A percentile compares a stretch with the other conserved stretches of the same genome.
These are phyloP conservation scores for Besnoitia besnoiti DNA, from an alignment of 169 alveolate genomes.

Conservation along the genomic window DNA sequence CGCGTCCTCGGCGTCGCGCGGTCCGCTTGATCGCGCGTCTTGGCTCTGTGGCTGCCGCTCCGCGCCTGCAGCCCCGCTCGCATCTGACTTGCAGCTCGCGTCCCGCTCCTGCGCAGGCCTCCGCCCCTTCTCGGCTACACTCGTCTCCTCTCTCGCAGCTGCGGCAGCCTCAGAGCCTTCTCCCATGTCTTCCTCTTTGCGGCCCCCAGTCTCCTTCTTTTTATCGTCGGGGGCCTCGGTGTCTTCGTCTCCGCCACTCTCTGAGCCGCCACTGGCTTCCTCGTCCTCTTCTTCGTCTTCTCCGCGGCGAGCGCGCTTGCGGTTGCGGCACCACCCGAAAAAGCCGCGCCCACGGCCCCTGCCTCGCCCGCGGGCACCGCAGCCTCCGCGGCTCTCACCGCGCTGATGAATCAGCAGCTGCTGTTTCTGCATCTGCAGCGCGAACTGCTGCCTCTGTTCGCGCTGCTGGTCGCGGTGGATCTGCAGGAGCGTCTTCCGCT, in stretches of 20 bases:
- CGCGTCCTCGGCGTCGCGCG: too few relatives aligned
- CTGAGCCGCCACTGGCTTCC: too few relatives aligned
- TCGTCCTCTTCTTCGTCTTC: neutral
- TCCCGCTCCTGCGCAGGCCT: too few relatives aligned
- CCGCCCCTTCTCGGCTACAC: neutral
- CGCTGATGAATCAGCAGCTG: neutral
- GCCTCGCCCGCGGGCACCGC: neutral
- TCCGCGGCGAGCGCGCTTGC: neutral
- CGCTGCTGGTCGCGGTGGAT: constrained; percentile 15
- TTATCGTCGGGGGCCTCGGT: neutral
- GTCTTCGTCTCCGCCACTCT: neutral
- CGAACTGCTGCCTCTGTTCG: neutral
- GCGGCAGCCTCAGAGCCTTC: neutral
- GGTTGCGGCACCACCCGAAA: neutral
- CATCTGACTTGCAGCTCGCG: too few relatives aligned
- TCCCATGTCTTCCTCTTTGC: neutral
- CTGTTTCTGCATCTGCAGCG: constrained; percentile 38
- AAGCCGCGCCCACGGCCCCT: neutral
- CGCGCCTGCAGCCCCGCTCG: too few relatives aligned
- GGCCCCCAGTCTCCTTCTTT: neutral
- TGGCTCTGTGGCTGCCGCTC: too few relatives aligned
- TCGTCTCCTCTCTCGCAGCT: neutral
- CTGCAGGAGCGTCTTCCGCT: neutral
- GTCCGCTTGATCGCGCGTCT: too few relatives aligned
- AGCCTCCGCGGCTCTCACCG: neutral